Evolutionary conservation across 1,284 basidiomycete species (phyloP).

Genomic region (Fomes fomentarius): DNA sequence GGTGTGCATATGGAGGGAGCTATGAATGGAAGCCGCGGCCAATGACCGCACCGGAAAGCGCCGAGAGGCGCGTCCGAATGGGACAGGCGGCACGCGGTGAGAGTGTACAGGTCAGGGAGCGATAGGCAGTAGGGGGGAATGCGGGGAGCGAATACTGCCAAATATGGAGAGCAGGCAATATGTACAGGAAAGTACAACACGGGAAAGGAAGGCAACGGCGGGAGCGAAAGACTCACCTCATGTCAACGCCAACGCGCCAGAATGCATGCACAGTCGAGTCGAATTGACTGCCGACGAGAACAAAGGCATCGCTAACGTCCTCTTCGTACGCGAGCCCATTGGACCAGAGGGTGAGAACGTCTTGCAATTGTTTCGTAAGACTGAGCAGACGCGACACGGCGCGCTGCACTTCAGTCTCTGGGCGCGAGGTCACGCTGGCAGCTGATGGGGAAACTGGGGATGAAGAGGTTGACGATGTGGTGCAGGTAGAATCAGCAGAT

Average conservation of each 20-base stretch:
- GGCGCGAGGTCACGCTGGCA: conserved; percentile 12
- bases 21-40: conserved; percentile 10
- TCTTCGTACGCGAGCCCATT: conserved; percentile 66
- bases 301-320: conserved; percentile 91
- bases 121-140: conserved; percentile 1
- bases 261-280: conserved; percentile 86
- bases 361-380: conserved; percentile 87
- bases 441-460: conserved; percentile 14
- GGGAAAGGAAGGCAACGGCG: conserved; percentile 1
- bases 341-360: conserved; percentile 81
- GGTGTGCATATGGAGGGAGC: conserved; percentile 4
- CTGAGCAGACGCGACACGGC: conserved; percentile 86
- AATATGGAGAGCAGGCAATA: conserved; percentile 3
- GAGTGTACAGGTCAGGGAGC: neutral
- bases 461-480: conserved; percentile 20
- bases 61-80: conserved; percentile 6
- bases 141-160: neutral
- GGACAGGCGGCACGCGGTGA: conserved; percentile 8
- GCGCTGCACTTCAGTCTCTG: conserved; percentile 50
- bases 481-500: conserved; percentile 24
- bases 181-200: conserved; percentile 3
- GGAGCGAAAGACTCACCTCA: conserved; percentile 59
- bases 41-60: conserved; percentile 17
- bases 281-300: conserved; percentile 92
- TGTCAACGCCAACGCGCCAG: conserved; percentile 75